Conservation (phyloP, 306 rosid genomes). For the Cucurbita pepo region DNA sequence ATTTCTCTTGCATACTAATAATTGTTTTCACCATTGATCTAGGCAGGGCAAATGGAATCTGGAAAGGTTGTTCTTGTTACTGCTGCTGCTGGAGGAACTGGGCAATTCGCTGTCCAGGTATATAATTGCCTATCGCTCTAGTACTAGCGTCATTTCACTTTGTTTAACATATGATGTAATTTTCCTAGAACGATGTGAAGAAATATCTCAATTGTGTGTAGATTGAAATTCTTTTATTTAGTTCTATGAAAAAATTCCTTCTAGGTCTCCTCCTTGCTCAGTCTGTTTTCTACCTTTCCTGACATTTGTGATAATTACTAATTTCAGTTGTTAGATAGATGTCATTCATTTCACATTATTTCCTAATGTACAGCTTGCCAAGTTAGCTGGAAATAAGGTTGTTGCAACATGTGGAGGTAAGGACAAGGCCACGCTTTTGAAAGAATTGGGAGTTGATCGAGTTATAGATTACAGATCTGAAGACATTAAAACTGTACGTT, state of each 20-base stretch:
- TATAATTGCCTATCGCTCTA: neutral
- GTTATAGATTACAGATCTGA: conserved; percentile 77
- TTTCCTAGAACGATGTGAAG: neutral
- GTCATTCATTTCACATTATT: neutral
- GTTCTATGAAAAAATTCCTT: neutral
- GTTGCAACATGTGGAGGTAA: conserved; percentile 94
- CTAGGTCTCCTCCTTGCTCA: neutral
- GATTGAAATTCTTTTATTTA: neutral
- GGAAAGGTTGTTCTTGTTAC: conserved; percentile 83
- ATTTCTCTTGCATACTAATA: conserved; percentile 8
- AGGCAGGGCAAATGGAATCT: conserved; percentile 88
- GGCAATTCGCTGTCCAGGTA: conserved; percentile 99
- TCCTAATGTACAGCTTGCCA: conserved; percentile 61
- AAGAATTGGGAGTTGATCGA: conserved; percentile 81
- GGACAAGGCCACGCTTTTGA: conserved; percentile 65
- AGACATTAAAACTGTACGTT: conserved; percentile 64
- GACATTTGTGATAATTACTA: neutral
- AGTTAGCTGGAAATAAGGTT: conserved; percentile 72
- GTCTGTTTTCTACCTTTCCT: neutral
- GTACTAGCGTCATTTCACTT: neutral
- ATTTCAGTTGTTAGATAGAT: neutral
- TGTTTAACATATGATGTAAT: neutral
- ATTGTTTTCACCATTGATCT: conserved; percentile 8
- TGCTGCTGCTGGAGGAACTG: conserved; percentile 99
- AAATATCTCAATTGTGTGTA: neutral